Percentiles rank a stretch among this genome's conserved stretches.
phyloP scores from a whole-genome alignment of 306 rosid species.

The Abrus precatorius region DNA sequence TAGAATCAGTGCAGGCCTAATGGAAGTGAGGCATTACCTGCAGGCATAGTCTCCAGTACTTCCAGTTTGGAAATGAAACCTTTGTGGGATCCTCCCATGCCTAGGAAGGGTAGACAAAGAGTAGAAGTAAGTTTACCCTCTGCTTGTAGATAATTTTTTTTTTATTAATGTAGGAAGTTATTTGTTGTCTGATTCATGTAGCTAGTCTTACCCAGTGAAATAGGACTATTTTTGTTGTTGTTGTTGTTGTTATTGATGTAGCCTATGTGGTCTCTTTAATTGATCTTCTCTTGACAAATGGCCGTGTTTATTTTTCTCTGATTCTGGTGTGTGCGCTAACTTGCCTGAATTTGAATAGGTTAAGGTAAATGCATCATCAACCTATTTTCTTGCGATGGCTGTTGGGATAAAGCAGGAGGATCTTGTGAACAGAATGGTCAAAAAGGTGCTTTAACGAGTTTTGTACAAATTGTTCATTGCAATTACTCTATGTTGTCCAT shows the following conservation, averaged over 20 bases:
- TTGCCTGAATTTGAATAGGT: constrained; percentile 48
- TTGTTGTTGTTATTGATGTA: neutral
- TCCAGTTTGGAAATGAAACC: constrained; percentile 73
- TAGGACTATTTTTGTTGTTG: neutral
- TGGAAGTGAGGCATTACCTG: constrained; percentile 86
- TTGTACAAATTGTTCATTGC: neutral
- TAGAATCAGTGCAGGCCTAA: constrained; percentile 74
- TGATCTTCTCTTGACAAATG: neutral
- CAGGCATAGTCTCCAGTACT: constrained; percentile 70
- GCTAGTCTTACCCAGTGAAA: too few relatives aligned
- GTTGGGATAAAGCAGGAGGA: constrained; percentile 84
- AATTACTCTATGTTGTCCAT: constrained; percentile 23
- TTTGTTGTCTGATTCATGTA: too few relatives aligned
- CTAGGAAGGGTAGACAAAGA: constrained; percentile 3
- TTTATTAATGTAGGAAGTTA: too few relatives aligned
- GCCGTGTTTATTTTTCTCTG: neutral
- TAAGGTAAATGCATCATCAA: constrained; percentile 47
- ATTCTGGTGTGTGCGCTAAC: constrained; percentile 37
- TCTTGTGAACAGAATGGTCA: constrained; percentile 79
- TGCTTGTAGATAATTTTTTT: too few relatives aligned
- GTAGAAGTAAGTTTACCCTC: constrained; percentile 42
- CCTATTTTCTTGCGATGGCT: constrained; percentile 71
- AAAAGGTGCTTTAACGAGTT: constrained; percentile 65
- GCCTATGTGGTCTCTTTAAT: constrained; percentile 12
- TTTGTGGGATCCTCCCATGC: constrained; percentile 59